Evolutionary conservation across 305 asterid genomes (phyloP).

Genomic region (Vinca major): DNA sequence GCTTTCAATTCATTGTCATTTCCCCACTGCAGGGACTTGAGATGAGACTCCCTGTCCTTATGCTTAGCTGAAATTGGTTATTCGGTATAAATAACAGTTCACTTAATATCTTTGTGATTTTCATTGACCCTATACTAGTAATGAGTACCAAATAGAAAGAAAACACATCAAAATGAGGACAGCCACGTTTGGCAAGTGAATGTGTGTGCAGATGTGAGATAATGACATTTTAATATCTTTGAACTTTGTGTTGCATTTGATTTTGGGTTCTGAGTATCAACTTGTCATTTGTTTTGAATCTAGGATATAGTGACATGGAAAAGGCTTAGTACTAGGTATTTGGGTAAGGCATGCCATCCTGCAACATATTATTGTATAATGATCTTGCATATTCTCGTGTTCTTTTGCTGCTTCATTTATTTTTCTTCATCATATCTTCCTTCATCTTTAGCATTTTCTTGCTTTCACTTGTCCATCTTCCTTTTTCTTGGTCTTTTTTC

Average conservation of each 20-base stretch:
- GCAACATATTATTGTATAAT: neutral
- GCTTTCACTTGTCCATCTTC: neutral
- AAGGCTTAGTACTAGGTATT: neutral
- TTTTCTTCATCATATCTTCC: neutral
- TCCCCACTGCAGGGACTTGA: neutral
- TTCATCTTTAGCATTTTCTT: neutral
- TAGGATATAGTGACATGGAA: neutral
- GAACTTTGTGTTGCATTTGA: neutral
- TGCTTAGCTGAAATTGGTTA: neutral
- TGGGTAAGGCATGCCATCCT: neutral
- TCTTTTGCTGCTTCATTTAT: neutral
- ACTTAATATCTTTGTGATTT: neutral
- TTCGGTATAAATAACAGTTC: neutral
- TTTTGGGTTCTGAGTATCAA: neutral
- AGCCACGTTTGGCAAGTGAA: too few species aligned
- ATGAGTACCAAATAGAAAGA: neutral
- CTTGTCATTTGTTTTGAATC: neutral
- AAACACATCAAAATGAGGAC: too few species aligned
- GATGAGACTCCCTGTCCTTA: too few species aligned
- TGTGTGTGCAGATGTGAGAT: neutral
- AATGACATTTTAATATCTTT: neutral
- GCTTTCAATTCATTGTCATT: neutral
- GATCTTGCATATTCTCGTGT: neutral
- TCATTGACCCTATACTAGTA: neutral
- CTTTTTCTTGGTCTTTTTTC: neutral